Conservation (phyloP, 495 filamentous ascomycete species). For the Pyronema domesticum region DNA sequence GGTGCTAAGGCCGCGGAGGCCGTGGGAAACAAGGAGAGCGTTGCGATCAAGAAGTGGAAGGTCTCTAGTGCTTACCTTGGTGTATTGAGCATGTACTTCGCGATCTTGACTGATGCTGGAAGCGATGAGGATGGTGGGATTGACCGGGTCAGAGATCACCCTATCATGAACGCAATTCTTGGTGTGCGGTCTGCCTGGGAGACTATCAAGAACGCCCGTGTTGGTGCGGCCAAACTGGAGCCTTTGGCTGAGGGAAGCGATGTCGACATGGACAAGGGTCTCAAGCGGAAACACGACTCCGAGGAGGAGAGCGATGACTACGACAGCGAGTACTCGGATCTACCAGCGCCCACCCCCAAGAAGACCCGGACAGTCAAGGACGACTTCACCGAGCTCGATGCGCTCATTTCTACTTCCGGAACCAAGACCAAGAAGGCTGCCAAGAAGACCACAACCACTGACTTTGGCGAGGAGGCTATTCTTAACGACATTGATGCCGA, state of each 20-base stretch:
- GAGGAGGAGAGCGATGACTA: slow-evolving; percentile 20
- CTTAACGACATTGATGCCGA: slow-evolving; percentile 48
- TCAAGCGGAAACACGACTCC: slow-evolving; percentile 3
- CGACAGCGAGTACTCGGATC: slow-evolving; percentile 1
- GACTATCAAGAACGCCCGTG: slow-evolving; percentile 44
- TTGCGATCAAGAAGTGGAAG: slow-evolving; percentile 51
- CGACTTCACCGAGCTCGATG: slow-evolving; percentile 50
- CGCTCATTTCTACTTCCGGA: slow-evolving; percentile 27
- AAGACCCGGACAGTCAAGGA: slow-evolving; percentile 28
- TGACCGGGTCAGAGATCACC: slow-evolving; percentile 66
- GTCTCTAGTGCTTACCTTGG: slow-evolving; percentile 71
- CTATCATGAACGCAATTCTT: slow-evolving; percentile 70
- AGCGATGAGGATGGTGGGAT: slow-evolving; percentile 28
- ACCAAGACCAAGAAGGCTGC: not conserved
- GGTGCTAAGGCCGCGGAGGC: slow-evolving; percentile 39
- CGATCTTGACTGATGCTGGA: slow-evolving; percentile 50
- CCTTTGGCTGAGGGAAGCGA: not conserved
- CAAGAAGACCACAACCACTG: slow-evolving; percentile 24
- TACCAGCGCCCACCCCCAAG: slow-evolving; percentile 4
- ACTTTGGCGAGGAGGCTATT: slow-evolving; percentile 49
- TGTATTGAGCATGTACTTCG: slow-evolving; percentile 80
- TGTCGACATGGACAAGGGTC: not conserved
- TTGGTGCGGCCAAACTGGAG: slow-evolving; percentile 10
- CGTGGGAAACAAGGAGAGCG: slow-evolving; percentile 26
- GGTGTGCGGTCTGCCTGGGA: slow-evolving; percentile 67